These are phyloP conservation scores for Colletotrichum chlorophyti DNA, from an alignment of 2,329 filamentous ascomycete genomes.

Conservation along the genomic window DNA sequence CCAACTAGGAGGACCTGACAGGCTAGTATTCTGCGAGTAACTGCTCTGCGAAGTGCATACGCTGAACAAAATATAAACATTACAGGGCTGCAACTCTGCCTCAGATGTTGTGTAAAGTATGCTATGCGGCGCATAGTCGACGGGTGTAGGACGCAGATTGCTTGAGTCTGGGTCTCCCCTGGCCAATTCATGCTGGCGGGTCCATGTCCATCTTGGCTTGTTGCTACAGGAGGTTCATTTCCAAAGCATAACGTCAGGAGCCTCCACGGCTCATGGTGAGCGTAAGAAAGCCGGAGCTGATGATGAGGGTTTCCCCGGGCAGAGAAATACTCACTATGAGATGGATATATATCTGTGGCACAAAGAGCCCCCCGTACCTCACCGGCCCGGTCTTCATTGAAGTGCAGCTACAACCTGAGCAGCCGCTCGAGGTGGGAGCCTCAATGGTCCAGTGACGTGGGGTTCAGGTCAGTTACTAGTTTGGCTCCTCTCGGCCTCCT, in stretches of 20 bases:
- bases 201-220: not conserved
- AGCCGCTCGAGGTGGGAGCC: too few relatives aligned
- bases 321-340: not conserved
- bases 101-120: too few relatives aligned
- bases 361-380: too few relatives aligned
- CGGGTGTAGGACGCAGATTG: constrained; percentile 9
- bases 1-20: too few relatives aligned
- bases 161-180: not conserved
- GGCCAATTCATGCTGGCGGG: constrained; percentile 20
- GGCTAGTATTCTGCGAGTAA: too few relatives aligned
- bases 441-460: too few relatives aligned
- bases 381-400: too few relatives aligned
- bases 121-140: constrained; percentile 9
- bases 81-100: constrained; percentile 27
- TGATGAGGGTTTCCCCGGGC: not conserved
- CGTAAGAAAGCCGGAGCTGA: constrained; percentile 6
- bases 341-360: too few relatives aligned
- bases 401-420: too few relatives aligned
- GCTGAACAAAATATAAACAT: too few relatives aligned
- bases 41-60: too few relatives aligned
- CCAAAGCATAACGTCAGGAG: constrained; percentile 28
- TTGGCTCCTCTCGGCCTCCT: not conserved
- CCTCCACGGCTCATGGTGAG: not conserved
- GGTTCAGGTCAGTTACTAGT: constrained; percentile 1
- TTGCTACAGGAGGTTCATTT: constrained; percentile 22